Percentiles rank a stretch among this genome's conserved stretches.
phyloP scores from a whole-genome alignment of 208 protist species.

The Acanthamoeba lenticulata region DNA sequence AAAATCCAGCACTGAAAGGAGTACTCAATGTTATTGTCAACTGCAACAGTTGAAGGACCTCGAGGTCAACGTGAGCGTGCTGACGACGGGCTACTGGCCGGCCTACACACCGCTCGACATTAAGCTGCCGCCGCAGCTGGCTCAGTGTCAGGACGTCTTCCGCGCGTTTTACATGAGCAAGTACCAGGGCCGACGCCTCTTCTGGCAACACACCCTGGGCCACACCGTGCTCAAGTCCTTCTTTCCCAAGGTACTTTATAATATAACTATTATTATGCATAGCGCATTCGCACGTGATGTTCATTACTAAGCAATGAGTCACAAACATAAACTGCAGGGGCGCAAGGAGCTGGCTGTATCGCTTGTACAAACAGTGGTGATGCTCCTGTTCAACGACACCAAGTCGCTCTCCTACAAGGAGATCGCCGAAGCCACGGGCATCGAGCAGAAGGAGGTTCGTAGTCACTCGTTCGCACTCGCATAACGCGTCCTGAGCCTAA shows the following conservation, averaged over 20 bases:
- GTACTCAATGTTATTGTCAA: neutral
- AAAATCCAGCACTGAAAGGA: neutral
- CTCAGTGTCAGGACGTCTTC: slow-evolving; percentile 83
- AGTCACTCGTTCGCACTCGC: neutral
- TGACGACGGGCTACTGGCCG: slow-evolving; percentile 94
- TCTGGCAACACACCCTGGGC: slow-evolving; percentile 92
- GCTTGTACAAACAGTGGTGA: slow-evolving; percentile 91
- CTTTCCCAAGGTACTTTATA: slow-evolving; percentile 72
- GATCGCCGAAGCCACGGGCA: slow-evolving; percentile 86
- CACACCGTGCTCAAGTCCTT: slow-evolving; percentile 86
- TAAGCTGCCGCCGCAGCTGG: slow-evolving; percentile 81
- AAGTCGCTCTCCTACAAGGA: slow-evolving; percentile 81
- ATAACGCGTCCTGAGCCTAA: no score
- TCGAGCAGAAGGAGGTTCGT: slow-evolving; percentile 73
- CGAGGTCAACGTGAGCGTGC: slow-evolving; percentile 90
- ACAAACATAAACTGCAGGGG: slow-evolving; percentile 45
- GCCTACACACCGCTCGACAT: slow-evolving; percentile 76
- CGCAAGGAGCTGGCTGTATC: slow-evolving; percentile 92
- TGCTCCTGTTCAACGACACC: slow-evolving; percentile 92
- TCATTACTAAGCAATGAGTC: neutral
- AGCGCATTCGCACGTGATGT: neutral
- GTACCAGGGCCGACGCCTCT: slow-evolving; percentile 87
- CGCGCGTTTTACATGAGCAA: slow-evolving; percentile 90
- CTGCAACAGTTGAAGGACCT: slow-evolving; percentile 40
- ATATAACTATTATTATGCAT: no score